These are phyloP conservation scores for Annona cherimola DNA, from an alignment of 164 flowering plant species.

Conservation along the genomic window DNA sequence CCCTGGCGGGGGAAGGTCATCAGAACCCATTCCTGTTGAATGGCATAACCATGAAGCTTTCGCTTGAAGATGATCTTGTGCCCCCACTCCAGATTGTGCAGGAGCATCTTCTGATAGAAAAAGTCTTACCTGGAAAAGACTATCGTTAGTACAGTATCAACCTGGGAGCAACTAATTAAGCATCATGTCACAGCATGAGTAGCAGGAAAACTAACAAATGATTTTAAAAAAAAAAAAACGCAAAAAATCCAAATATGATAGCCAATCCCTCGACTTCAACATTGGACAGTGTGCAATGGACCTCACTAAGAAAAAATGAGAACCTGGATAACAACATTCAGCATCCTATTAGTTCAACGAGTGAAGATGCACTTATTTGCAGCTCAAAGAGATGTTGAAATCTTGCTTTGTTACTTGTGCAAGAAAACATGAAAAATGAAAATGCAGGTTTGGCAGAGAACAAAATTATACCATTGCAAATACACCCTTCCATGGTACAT, in stretches of 20 bases:
- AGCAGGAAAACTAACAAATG: not conserved
- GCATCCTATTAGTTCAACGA: no score
- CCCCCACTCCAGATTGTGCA: slow-evolving; percentile 60
- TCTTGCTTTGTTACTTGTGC: no score
- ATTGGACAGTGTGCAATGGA: not conserved
- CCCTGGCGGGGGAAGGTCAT: slow-evolving; percentile 81
- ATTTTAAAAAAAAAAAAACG: not conserved
- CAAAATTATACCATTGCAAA: no score
- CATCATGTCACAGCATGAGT: not conserved
- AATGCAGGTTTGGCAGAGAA: no score
- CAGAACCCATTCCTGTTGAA: slow-evolving; percentile 37
- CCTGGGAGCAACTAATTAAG: not conserved
- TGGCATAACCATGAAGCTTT: slow-evolving; percentile 58
- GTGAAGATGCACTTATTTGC: no score
- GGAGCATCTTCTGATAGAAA: slow-evolving; percentile 86
- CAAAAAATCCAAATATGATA: not conserved
- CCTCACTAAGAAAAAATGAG: not conserved
- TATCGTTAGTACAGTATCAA: not conserved
- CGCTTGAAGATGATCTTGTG: slow-evolving; percentile 89
- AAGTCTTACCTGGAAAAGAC: slow-evolving; percentile 53
- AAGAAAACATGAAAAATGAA: no score
- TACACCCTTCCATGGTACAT: no score
- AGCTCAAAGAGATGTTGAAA: no score
- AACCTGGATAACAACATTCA: no score
- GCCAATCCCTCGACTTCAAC: not conserved